Base-by-base conservation (phyloP, 1,284 basidiomycete species). In the Rhizopogon parksii region DNA sequence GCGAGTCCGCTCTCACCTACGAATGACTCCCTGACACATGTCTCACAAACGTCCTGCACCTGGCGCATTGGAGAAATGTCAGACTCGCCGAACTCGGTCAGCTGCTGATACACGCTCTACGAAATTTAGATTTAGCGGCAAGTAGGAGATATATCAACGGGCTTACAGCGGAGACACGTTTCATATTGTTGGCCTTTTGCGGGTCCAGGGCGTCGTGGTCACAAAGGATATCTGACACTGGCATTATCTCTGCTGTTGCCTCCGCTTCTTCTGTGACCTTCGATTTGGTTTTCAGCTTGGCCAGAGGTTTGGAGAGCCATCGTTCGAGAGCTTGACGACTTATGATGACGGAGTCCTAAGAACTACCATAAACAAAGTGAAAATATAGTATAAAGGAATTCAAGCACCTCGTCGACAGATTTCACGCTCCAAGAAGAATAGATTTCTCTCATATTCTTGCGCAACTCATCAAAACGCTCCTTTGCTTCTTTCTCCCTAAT, bases 361-460 rank as follows among this genome's bases (percentile, higher is more conserved):
- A 39, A 14, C 4, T 38, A 36, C 52, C 17, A 52, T 48, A 54
- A 50, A 56, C 47, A 32, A 49, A 6, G 47, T 40, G 36, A 49
- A 53, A 36, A 19, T 36, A 51, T 48, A 50, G 49, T 36, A 53
- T 56, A 50, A 49, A 37, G 4, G 30, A 57, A 37, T 53, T 50
- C 15, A 54, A 60, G 34, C 58, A 82, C 83, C 67, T 82, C 74
- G 19, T 75, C 66, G 19, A 64, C 58, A 34, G 73, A 71, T 15
- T 66, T 59, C 2, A 81, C 59, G 54, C 76, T 71, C 89, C 89
- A 92, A 32, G 66, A 70, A 1, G 59, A 72, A 65, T 83, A 90
- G 7, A 91, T 78, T 34, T 75, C 70, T 64, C 72, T 73, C 52
- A 90, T 79, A 50, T 70, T 74, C 14, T 66, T 61, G 40, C 83